Evolutionary conservation across 2,329 filamentous ascomycete genomes (phyloP), one percentile per base, ranked within the genome.

Genomic region (Colletotrichum sojae): DNA sequence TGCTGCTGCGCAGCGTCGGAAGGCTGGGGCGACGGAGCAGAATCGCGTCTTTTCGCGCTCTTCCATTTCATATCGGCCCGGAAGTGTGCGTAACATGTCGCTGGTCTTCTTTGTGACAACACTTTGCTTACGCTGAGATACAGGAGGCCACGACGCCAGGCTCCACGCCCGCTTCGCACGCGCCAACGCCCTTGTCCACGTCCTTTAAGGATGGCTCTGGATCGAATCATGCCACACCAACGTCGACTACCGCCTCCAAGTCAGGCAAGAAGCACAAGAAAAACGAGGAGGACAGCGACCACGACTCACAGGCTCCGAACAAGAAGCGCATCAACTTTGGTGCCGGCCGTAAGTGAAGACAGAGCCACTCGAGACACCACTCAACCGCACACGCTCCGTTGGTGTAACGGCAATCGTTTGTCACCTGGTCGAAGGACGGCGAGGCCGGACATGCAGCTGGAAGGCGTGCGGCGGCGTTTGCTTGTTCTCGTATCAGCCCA

Each of bases 41-140:
- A 92, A 94, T 77, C 86, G 92, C 71, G 91, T 95, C 63, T 95
- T 95, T 79, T 89, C 90, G 67, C 82, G 86, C 73, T 89, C 88
- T 18, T 89, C 89, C n/a, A 83, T 90, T 46, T 90, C 88, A 2
- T 90, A 90, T 73, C 86, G 88, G 69, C 80, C 83, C 27, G 71
- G 69, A 6, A 72, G 71, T 46, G 71, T 71, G 49, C 13, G 69
- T 63, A 36, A 36, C 31, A 36, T 18, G 4, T 25, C 27, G 1
- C 8, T 13, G 13, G 6, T 13, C 27, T 16, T 16, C 5, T 16
- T 16, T 52, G 25, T 8, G 6, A 15, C 46, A 22, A 5, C 8
- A 3, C 2, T 13, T 43, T 18, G 46, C 65, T 54, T 52, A 72
- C 6, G 56, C 55, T 51, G 16, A 46, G 54, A 49, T 72, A 70